phyloP scores from a whole-genome alignment of 257 asterid genomes.

The Striga asiatica region DNA sequence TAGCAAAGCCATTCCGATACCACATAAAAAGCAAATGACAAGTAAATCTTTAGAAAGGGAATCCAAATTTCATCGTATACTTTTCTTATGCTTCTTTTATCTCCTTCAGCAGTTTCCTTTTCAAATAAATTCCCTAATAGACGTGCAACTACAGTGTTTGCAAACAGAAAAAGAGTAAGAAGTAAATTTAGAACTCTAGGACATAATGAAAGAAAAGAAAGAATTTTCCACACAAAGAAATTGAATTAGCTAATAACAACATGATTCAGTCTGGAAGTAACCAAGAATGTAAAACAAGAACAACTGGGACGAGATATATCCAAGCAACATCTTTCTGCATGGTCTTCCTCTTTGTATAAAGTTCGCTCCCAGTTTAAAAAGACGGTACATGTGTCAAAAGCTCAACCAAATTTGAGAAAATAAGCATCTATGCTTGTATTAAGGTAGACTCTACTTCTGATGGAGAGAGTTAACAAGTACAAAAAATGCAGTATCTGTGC shows the following conservation, averaged over 20 bases:
- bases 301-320: slow-evolving; percentile 6
- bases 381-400: neutral
- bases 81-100: neutral
- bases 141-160: neutral
- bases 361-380: neutral
- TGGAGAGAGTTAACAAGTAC: neutral
- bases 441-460: neutral
- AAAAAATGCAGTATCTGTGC: neutral
- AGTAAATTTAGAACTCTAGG: too few species aligned
- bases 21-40: slow-evolving; percentile 5
- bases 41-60: neutral
- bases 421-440: neutral
- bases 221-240: neutral
- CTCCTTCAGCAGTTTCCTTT: neutral
- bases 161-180: neutral
- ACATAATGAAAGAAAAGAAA: too few species aligned
- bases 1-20: slow-evolving; percentile 4
- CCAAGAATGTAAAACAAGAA: neutral
- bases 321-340: neutral
- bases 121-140: neutral
- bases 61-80: neutral
- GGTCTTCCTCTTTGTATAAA: neutral
- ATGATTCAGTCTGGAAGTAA: slow-evolving; percentile 6
- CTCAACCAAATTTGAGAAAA: neutral
- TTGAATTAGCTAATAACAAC: neutral